Evolutionary conservation across 73 alveolate species (phyloP).

Genomic region (Tetrahymena elliotti): DNA sequence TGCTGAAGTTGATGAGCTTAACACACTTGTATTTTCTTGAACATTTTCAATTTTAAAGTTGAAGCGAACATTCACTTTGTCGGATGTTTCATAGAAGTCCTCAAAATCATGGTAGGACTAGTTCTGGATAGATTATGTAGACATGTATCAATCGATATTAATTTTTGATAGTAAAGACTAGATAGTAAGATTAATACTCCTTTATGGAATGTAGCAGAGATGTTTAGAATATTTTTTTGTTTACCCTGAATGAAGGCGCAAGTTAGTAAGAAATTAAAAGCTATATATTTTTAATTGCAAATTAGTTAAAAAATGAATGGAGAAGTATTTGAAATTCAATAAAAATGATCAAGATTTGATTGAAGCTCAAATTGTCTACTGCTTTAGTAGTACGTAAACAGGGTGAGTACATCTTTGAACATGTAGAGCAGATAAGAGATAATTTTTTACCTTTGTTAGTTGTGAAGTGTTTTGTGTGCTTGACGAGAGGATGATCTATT

Average conservation of each 20-base stretch:
- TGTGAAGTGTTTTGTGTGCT: not conserved
- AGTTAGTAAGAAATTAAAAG: not conserved
- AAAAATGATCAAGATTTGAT: not conserved
- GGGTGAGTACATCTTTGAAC: not conserved
- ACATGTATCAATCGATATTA: not conserved
- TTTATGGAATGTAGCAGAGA: not conserved
- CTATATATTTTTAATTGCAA: not conserved
- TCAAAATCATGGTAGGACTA: not conserved
- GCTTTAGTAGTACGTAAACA: no score
- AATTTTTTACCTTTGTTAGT: not conserved
- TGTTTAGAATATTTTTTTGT: not conserved
- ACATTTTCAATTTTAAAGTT: not conserved
- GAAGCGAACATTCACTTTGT: not conserved
- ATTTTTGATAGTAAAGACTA: not conserved
- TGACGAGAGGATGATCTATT: not conserved
- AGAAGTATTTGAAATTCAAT: not conserved
- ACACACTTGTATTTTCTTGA: not conserved
- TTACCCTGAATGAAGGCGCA: not conserved
- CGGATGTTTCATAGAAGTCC: not conserved
- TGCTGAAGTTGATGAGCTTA: not conserved
- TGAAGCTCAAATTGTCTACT: no score
- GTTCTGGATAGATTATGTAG: not conserved
- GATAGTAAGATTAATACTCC: not conserved
- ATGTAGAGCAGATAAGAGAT: not conserved
- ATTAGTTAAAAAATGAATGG: no score